Evolutionary conservation across 2,329 filamentous ascomycete genomes (phyloP).

Genomic region (Tolypocladium ovalisporum): DNA sequence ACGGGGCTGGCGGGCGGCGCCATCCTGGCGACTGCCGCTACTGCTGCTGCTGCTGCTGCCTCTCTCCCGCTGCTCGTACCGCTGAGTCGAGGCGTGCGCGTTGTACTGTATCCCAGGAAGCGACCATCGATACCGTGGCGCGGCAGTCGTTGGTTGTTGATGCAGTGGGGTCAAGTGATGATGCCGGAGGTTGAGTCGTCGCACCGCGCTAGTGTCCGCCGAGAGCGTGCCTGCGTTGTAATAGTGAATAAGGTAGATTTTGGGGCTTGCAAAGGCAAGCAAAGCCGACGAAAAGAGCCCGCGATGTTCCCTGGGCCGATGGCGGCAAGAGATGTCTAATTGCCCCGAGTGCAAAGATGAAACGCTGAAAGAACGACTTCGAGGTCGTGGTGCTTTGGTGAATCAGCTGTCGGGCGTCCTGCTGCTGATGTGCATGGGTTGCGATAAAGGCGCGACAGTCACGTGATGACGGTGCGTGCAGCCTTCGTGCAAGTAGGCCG

Average conservation of each 20-base stretch:
- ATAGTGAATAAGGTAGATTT: no score
- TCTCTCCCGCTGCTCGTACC: slow-evolving; percentile 5
- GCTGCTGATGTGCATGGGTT: neutral
- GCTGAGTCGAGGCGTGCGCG: slow-evolving; percentile 4
- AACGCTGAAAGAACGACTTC: neutral
- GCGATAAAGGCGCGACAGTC: neutral
- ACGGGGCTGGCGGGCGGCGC: slow-evolving; percentile 40
- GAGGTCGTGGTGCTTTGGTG: neutral
- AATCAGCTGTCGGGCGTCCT: neutral
- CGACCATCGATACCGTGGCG: slow-evolving; percentile 9
- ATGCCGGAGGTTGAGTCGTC: slow-evolving; percentile 7
- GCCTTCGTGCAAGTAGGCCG: neutral
- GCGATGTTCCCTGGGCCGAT: neutral
- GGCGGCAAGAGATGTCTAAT: neutral
- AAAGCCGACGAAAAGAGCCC: neutral
- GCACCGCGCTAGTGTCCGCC: slow-evolving; percentile 10
- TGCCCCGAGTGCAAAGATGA: neutral
- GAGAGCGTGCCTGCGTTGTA: slow-evolving; percentile 6
- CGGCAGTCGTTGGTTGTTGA: neutral
- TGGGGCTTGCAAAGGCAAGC: no score
- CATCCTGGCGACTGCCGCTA: slow-evolving; percentile 31
- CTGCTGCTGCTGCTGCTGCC: slow-evolving; percentile 4
- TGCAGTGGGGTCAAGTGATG: neutral
- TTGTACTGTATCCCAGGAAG: neutral
- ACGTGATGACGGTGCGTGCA: neutral